Conservation (phyloP, 768 basidiomycete genomes). For the Lactifluus volemus region DNA sequence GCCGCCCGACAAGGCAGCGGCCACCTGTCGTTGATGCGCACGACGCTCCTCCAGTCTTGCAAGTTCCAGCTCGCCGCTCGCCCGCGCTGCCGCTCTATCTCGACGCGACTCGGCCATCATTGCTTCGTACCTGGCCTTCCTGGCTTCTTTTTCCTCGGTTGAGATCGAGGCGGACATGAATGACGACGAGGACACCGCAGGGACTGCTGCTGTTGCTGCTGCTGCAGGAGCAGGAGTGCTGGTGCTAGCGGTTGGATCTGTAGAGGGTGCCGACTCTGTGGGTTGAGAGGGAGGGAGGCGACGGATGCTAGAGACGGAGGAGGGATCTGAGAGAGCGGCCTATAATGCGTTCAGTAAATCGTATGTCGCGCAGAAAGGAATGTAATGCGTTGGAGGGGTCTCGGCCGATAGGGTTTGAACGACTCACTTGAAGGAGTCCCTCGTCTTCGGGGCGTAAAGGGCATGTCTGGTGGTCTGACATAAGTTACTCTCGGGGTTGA, state of each 20-base stretch:
- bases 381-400: background rate
- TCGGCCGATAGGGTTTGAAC: too few relatives aligned
- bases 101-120: conserved; percentile 64
- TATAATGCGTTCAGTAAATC: background rate
- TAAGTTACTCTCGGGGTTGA: background rate
- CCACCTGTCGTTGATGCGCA: conserved; percentile 32
- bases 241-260: background rate
- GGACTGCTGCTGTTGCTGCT: background rate
- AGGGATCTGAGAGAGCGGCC: conserved; percentile 20
- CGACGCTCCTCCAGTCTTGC: conserved; percentile 63
- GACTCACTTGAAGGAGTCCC: conserved; percentile 19
- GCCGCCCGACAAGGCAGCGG: conserved; percentile 13
- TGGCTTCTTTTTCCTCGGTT: conserved; percentile 34
- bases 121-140: conserved; percentile 62
- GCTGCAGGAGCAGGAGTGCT: background rate
- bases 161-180: conserved; percentile 2
- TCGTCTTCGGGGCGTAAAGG: conserved; percentile 17
- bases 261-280: background rate
- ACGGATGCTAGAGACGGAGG: conserved; percentile 12
- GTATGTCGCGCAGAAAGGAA: too few relatives aligned
- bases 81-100: conserved; percentile 60
- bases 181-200: background rate
- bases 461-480: conserved; percentile 7
- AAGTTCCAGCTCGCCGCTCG: conserved; percentile 68
- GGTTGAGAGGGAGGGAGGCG: conserved; percentile 10